Percentiles rank a stretch among this genome's conserved stretches.
These are phyloP conservation scores for Clarireedia sp. DNA, from an alignment of 2,329 filamentous ascomycete genomes.

Conservation along the genomic window DNA sequence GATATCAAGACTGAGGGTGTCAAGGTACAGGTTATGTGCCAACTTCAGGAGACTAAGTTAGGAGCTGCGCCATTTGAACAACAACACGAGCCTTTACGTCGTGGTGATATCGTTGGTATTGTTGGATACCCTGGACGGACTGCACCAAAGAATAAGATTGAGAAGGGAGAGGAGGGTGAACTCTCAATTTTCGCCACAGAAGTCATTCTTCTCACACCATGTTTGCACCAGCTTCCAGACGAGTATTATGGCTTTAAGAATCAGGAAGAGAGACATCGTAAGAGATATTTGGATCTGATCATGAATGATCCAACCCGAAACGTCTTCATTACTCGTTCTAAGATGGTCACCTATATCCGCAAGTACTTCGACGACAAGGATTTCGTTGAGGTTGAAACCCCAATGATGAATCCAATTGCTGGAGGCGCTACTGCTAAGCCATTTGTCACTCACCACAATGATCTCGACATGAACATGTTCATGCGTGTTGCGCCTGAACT, in stretches of 20 bases:
- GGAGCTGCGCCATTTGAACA: conserved; percentile 64
- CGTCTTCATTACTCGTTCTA: conserved; percentile 75
- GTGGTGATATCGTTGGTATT: conserved; percentile 89
- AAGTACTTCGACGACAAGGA: conserved; percentile 78
- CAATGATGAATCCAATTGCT: conserved; percentile 94
- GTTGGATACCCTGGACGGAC: conserved; percentile 79
- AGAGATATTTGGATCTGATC: conserved; percentile 91
- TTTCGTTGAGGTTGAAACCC: conserved; percentile 92
- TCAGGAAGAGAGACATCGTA: conserved; percentile 84
- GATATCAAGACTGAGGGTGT: conserved; percentile 69
- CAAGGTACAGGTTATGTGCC: conserved; percentile 87
- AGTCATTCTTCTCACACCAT: conserved; percentile 79
- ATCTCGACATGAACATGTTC: conserved; percentile 87
- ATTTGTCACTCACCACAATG: conserved; percentile 94
- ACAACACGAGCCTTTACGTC: conserved; percentile 81
- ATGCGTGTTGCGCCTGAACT: conserved; percentile 93
- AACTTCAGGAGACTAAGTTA: conserved; percentile 68
- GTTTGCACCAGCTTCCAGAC: conserved; percentile 80
- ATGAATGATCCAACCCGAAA: conserved; percentile 81
- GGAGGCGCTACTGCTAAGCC: conserved; percentile 93
- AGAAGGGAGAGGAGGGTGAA: conserved; percentile 72
- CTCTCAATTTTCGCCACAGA: conserved; percentile 88
- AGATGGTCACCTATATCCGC: conserved; percentile 83
- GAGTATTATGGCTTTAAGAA: conserved; percentile 95
- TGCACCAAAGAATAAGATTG: conserved; percentile 81